Base-by-base conservation (phyloP, 2,329 filamentous ascomycete genomes). In the Stachybotrys elegans region DNA sequence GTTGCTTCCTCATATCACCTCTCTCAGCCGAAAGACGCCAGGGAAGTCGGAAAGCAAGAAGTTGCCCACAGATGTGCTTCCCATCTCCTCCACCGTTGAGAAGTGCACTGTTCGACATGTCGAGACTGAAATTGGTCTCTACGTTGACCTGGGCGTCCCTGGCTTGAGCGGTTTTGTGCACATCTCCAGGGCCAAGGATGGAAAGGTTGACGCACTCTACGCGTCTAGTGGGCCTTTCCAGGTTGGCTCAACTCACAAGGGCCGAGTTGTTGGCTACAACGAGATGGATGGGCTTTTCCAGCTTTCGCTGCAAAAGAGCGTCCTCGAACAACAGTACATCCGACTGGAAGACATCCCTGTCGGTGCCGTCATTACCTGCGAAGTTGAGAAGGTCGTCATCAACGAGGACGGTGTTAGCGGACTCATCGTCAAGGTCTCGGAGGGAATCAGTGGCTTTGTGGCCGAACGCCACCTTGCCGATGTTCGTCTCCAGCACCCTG, bases 111-210 rank as follows among this genome's bases (percentile, higher is more conserved):
- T 98, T 7, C 78, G 83, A 43, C 86, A 86, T 52, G 88, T 96
- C 3, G 86, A 94, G 52, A 73, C 83, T 5, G 82, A 84, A 4
- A 79, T 92, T 48, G 94, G 93, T 43, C 72, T 96, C 3, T 95
- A 94, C 56, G 75, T 90, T 7, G 79, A 86, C 52, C 67, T 90
- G 31, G 83, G 83, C 2, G 51, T 68, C 14, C 50, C 63, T 4
- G 88, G 83, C 22, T 72, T 92, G 3, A 72, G 79, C n/a, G 88
- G 88, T 9, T 98, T 96, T 58, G 90, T 94, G 19, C 93, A 98
- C 63, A 94, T 98, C 51, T 98, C 93, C 1, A 81, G 88, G 51
- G 79, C 98, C 48, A 86, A 92, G 47, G 92, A 98, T 61, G 84
- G 85, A 53, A 95, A 93, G 62, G 78, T 96, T 43, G 93, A 97